Base-by-base conservation (phyloP, 108 stramenopile species). In the Pinguiococcus pyrenoidosus region DNA sequence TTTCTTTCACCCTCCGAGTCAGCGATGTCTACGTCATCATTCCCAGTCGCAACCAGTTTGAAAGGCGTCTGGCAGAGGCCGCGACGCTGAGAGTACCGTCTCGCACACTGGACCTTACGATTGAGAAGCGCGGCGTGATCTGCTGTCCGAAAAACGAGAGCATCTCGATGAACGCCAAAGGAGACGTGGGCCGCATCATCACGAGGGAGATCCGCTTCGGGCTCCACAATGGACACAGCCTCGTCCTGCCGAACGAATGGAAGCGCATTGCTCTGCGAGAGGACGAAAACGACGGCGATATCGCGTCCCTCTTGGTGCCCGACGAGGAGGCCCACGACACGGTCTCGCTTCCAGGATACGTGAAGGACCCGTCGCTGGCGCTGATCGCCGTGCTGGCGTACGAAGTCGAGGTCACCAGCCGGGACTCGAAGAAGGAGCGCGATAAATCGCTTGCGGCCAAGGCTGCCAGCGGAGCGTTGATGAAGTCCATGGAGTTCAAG, bases 361-460 rank as follows among this genome's bases (percentile, higher is more conserved):
- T 54, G 20, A 7, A 25, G 12, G 47, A 66, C 36, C 56, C 40
- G 2, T 34, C 41, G 25, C 45, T 66, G 26, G 62, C 65, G 5
- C 51, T 66, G 7, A 49, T 66, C 33, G 56, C 54, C 1, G 35
- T 62, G 47, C n/a, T 66, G 27, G 65, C 64, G 49, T 66, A 59
- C 18, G 44, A 25, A 8, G 21, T 66, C 49, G 50, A 61, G 47
- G 59, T 66, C 6, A 29, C 28, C 7, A 13, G 3, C 34, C 16
- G 1, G 1, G n/a, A 17, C 1, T 4, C 3, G 40, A 23, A 54
- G 56, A 20, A 57, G 53, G 21, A 55, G 28, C 6, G 42, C 45
- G 28, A 54, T 44, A 17, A 18, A 21, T n/a, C 9, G 51, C 17
- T 12, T n/a, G 6, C 39, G 18, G n/a, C 5, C n/a, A 13, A 46